Conservation (phyloP, 1,284 basidiomycete species). For the Stygiomarasmius scandens region DNA sequence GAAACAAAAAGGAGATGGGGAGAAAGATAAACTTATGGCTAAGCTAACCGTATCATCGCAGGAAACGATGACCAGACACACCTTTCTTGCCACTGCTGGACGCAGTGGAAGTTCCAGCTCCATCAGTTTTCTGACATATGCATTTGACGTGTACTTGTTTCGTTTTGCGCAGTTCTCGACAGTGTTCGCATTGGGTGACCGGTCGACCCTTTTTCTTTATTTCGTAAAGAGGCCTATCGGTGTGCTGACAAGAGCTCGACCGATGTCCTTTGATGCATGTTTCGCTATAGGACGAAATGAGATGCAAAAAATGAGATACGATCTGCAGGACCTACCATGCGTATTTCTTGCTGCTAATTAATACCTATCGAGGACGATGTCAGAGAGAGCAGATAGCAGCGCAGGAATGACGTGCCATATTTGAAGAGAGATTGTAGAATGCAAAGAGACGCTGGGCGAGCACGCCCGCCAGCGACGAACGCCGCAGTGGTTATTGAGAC, state of each 20-base stretch:
- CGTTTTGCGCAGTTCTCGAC: constrained; percentile 75
- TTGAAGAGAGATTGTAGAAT: constrained; percentile 17
- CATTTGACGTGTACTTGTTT: constrained; percentile 76
- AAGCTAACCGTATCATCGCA: constrained; percentile 35
- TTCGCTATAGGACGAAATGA: constrained; percentile 48
- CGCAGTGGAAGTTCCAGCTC: constrained; percentile 16
- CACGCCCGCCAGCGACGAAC: constrained; percentile 48
- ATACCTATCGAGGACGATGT: constrained; percentile 50
- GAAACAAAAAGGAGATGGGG: constrained; percentile 27
- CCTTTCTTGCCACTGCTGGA: constrained; percentile 56
- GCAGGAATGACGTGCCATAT: constrained; percentile 38
- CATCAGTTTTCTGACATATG: constrained; percentile 50
- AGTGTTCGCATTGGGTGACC: constrained; percentile 79
- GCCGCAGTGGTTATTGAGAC: constrained; percentile 50
- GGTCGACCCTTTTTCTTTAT: constrained; percentile 81
- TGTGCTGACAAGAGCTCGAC: constrained; percentile 76
- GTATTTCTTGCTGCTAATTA: constrained; percentile 80
- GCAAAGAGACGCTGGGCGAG: constrained; percentile 35
- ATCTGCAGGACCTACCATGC: constrained; percentile 58
- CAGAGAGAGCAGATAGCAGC: background rate
- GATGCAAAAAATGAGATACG: background rate
- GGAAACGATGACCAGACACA: constrained; percentile 33
- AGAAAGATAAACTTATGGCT: constrained; percentile 42
- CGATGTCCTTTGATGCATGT: constrained; percentile 86
- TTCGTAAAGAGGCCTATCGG: constrained; percentile 76